These are phyloP conservation scores for Acanthamoeba healyi DNA, from an alignment of 208 protist species.

Conservation along the genomic window DNA sequence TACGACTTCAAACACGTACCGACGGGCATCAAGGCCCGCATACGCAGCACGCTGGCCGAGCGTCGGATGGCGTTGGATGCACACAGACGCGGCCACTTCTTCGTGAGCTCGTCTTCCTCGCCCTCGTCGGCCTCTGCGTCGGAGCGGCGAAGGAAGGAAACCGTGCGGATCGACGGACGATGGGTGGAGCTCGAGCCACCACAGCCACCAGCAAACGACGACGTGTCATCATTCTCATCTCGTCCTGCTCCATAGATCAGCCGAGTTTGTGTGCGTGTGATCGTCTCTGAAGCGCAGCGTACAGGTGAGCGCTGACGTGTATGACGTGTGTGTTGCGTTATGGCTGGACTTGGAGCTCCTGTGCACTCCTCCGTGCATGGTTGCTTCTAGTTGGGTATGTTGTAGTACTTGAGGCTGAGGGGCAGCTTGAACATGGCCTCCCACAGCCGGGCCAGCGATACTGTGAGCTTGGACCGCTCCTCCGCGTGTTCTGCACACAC, in stretches of 20 bases:
- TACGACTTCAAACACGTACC: slow-evolving; percentile 15
- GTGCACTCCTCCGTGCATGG: too few species aligned
- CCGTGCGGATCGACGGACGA: background rate
- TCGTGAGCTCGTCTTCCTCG: background rate
- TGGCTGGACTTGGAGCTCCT: too few species aligned
- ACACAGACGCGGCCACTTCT: background rate
- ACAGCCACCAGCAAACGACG: too few species aligned
- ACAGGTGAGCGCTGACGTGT: too few species aligned
- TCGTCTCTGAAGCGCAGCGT: too few species aligned
- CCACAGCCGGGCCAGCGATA: slow-evolving; percentile 5
- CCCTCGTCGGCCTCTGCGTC: background rate
- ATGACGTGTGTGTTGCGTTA: too few species aligned
- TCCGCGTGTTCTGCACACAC: background rate
- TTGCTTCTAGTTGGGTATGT: background rate
- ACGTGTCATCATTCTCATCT: too few species aligned
- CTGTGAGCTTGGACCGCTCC: slow-evolving; percentile 14
- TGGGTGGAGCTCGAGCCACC: background rate
- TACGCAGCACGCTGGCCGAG: background rate
- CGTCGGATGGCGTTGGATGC: background rate
- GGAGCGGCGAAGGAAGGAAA: background rate
- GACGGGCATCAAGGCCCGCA: background rate
- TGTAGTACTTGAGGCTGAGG: slow-evolving; percentile 46
- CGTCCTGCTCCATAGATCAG: too few species aligned
- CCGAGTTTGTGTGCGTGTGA: too few species aligned
- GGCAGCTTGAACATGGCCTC: slow-evolving; percentile 41